Conservation (phyloP, 2,329 filamentous ascomycete genomes). For the Ceratocystis cubensis region DNA sequence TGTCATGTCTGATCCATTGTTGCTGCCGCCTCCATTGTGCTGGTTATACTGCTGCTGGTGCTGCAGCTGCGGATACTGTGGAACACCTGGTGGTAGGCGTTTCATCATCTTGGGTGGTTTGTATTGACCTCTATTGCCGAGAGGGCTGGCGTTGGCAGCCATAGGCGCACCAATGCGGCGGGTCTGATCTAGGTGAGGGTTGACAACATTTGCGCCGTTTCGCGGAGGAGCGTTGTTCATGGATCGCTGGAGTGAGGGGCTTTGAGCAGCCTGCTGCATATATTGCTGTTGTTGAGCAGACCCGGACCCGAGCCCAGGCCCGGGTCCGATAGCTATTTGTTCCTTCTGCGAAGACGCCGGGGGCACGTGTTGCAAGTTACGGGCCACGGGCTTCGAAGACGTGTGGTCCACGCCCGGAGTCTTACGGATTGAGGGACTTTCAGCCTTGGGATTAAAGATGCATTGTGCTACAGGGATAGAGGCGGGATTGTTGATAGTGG, state of each 20-base stretch:
- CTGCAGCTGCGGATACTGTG: conserved; percentile 25
- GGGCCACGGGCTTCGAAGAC: conserved; percentile 59
- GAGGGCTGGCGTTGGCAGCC: conserved; percentile 36
- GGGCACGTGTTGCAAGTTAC: conserved; percentile 41
- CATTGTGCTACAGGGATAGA: conserved; percentile 36
- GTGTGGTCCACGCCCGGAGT: conserved; percentile 78
- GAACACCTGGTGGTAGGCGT: conserved; percentile 31
- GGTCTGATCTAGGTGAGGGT: conserved; percentile 42
- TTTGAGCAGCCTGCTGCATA: conserved; percentile 18
- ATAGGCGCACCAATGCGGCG: conserved; percentile 47
- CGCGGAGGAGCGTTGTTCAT: conserved; percentile 24
- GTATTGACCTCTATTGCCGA: conserved; percentile 47
- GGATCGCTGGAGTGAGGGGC: conserved; percentile 13
- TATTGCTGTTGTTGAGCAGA: conserved; percentile 23
- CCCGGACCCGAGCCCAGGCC: conserved; percentile 23
- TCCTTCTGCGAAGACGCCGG: conserved; percentile 28
- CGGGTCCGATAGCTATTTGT: neutral
- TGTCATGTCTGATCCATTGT: neutral
- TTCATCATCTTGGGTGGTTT: conserved; percentile 46
- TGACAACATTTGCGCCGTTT: conserved; percentile 34
- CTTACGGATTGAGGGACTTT: conserved; percentile 76
- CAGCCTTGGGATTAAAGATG: conserved; percentile 59
- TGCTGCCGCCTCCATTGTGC: neutral
- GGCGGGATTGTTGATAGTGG: conserved; percentile 31
- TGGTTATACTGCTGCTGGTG: conserved; percentile 22